Percentiles rank a stretch among this genome's conserved stretches.
phyloP scores from a whole-genome alignment of 805 yeast species.

The Candida loeiensis region DNA sequence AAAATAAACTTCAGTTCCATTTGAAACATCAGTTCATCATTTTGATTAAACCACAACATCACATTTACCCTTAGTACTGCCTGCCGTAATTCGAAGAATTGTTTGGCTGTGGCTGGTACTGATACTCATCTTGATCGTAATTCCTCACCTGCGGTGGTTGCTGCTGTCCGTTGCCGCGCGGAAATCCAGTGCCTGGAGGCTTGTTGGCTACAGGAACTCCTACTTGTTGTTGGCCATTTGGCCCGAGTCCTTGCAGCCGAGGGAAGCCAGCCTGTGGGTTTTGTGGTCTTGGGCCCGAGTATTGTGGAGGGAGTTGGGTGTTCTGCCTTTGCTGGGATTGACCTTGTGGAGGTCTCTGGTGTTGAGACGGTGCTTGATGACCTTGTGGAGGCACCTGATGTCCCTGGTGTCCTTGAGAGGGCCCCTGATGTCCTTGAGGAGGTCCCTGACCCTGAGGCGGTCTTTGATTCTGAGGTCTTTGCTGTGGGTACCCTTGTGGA shows the following conservation, averaged over 20 bases:
- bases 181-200: constrained; percentile 7
- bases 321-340: constrained; percentile 9
- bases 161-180: constrained; percentile 9
- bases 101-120: constrained; percentile 6
- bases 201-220: constrained; percentile 4
- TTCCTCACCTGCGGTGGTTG: constrained; percentile 4
- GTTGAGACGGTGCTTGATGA: constrained; percentile 13
- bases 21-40: neutral
- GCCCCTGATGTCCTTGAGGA: constrained; percentile 6
- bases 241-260: neutral
- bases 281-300: constrained; percentile 1
- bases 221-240: neutral
- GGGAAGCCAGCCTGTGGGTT: neutral
- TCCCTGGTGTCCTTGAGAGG: neutral
- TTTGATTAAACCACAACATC: neutral
- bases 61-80: constrained; percentile 2
- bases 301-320: too few relatives aligned
- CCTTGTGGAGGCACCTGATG: constrained; percentile 9
- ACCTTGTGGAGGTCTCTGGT: constrained; percentile 6
- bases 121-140: constrained; percentile 7
- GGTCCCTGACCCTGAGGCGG: constrained; percentile 2
- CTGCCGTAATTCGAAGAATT: constrained; percentile 1
- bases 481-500: constrained; percentile 7
- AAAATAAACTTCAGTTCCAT: neutral
- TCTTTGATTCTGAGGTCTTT: constrained; percentile 1